These are phyloP conservation scores for Fusarium sacchari DNA, from an alignment of 2,329 filamentous ascomycete species.

Conservation along the genomic window DNA sequence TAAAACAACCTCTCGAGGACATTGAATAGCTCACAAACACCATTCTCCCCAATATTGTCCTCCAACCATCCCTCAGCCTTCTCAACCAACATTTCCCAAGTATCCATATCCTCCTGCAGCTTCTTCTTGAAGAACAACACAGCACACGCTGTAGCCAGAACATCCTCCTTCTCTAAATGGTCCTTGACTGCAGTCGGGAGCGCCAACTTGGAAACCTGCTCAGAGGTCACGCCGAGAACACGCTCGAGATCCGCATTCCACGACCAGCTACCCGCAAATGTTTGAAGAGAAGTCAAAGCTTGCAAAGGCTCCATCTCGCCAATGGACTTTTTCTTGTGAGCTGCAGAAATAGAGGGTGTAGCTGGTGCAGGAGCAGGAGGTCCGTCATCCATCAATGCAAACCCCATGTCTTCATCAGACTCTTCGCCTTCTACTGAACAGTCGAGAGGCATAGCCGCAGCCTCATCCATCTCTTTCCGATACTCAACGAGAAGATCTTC, in stretches of 20 bases:
- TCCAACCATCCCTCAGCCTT: conserved; percentile 66
- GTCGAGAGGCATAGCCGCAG: not conserved
- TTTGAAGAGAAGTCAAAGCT: conserved; percentile 63
- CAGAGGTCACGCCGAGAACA: conserved; percentile 38
- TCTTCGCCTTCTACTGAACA: not conserved
- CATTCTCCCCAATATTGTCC: conserved; percentile 21
- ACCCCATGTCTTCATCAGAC: conserved; percentile 1
- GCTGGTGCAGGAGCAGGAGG: not conserved
- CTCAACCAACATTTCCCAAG: conserved; percentile 72
- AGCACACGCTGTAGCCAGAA: conserved; percentile 46
- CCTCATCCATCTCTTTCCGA: not conserved
- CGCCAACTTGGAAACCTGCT: conserved; percentile 1
- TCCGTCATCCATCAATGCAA: not conserved
- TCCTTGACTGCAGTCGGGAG: not conserved
- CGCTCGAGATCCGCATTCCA: conserved; percentile 44
- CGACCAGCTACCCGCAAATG: conserved; percentile 47
- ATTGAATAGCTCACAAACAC: conserved; percentile 24
- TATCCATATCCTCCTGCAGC: conserved; percentile 58
- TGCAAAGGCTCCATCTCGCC: conserved; percentile 26
- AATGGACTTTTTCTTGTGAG: not conserved
- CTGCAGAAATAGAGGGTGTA: not conserved
- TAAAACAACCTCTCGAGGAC: conserved; percentile 31
- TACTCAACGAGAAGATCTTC: not conserved
- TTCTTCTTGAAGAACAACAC: conserved; percentile 55
- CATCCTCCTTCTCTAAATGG: conserved; percentile 1